Percentiles rank a stretch among this genome's conserved stretches.
These are phyloP conservation scores for Beauveria scarabaeidicola DNA, from an alignment of 2,329 filamentous ascomycete genomes.

Conservation along the genomic window DNA sequence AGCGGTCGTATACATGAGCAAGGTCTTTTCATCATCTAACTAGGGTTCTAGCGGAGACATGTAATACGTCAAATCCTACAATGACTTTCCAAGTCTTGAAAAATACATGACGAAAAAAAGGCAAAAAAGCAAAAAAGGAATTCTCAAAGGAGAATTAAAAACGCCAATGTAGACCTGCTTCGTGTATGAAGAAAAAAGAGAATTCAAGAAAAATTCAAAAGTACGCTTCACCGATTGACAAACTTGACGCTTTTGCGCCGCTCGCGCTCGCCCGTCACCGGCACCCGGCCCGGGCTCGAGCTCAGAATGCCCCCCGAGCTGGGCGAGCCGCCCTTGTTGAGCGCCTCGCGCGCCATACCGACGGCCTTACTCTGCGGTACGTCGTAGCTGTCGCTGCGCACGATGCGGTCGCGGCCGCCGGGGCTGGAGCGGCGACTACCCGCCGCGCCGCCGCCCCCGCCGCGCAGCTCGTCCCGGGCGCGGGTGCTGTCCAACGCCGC, in stretches of 20 bases:
- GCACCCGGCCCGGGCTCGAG: constrained; percentile 38
- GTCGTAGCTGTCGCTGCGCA: constrained; percentile 42
- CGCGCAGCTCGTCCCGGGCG: constrained; percentile 18
- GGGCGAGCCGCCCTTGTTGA: constrained; percentile 25
- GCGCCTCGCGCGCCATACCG: constrained; percentile 47
- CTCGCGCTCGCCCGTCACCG: constrained; percentile 37
- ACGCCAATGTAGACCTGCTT: not conserved
- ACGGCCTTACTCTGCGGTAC: constrained; percentile 53
- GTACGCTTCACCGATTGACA: constrained; percentile 25
- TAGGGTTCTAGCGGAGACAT: not conserved
- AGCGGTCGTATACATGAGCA: not conserved
- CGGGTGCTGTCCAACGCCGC: constrained; percentile 33
- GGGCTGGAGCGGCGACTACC: constrained; percentile 23
- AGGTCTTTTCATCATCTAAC: not conserved
- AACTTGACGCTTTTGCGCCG: constrained; percentile 59
- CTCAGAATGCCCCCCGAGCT: constrained; percentile 33
- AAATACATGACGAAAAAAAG: not conserved
- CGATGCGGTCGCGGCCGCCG: constrained; percentile 16
- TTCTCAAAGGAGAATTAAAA: not conserved
- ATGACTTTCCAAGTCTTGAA: not conserved
- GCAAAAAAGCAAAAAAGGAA: not conserved
- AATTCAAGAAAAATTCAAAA: not conserved
- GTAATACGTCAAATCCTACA: constrained; percentile 8
- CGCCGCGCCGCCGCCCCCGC: constrained; percentile 11
- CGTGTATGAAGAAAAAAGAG: not conserved